These are phyloP conservation scores for Dioszegia aurantiaca DNA, from an alignment of 768 basidiomycete genomes.

Conservation along the genomic window DNA sequence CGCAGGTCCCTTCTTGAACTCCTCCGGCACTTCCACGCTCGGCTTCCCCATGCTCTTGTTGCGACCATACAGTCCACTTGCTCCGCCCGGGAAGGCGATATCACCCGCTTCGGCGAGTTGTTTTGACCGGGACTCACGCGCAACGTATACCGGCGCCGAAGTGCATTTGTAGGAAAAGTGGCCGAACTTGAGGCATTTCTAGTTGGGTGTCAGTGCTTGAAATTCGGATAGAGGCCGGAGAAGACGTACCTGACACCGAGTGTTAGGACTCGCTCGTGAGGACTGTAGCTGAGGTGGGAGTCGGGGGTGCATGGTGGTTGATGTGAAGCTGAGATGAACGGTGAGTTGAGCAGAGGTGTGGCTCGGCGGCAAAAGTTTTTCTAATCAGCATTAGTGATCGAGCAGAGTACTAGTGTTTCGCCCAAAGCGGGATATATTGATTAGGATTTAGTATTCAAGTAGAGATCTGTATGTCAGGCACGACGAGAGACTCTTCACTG, in stretches of 20 bases:
- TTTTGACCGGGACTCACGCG: conserved; percentile 83
- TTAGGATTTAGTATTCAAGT: too few species aligned
- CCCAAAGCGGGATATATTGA: too few species aligned
- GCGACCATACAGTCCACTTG: conserved; percentile 29
- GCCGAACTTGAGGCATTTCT: conserved; percentile 57
- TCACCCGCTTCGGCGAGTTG: conserved; percentile 76
- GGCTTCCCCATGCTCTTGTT: conserved; percentile 60
- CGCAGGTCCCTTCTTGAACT: conserved; percentile 63
- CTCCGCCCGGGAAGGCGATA: conserved; percentile 30
- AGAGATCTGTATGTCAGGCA: too few species aligned
- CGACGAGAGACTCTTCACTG: too few species aligned
- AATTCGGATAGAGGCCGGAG: background rate
- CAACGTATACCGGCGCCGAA: conserved; percentile 71
- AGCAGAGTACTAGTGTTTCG: too few species aligned
- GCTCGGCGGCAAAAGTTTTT: too few species aligned
- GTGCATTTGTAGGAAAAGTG: conserved; percentile 94
- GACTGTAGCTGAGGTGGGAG: conserved; percentile 29
- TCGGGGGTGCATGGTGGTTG: conserved; percentile 22
- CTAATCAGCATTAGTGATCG: too few species aligned
- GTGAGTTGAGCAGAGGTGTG: too few species aligned
- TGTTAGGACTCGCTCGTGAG: conserved; percentile 36
- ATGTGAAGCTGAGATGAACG: background rate
- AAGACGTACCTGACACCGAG: conserved; percentile 40
- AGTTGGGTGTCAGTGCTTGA: background rate
- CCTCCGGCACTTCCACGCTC: conserved; percentile 80